Percentiles rank a stretch among this genome's conserved stretches.
Conservation (phyloP, 352 stramenopile species). For the Pythium folliculosum region DNA sequence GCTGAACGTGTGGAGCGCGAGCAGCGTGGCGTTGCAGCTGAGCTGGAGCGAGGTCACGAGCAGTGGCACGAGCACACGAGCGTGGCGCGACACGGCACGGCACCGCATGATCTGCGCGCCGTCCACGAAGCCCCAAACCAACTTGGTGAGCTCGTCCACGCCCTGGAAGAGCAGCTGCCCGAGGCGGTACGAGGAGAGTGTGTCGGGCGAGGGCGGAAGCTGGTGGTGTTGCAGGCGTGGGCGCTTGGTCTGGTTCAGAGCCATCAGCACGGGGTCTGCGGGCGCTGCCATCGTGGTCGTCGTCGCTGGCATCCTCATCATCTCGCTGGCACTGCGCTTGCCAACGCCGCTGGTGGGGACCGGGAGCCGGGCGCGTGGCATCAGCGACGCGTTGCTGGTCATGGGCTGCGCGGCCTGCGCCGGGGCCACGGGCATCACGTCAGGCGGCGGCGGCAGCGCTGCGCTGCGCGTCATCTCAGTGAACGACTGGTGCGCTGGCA, state of each 20-base stretch:
- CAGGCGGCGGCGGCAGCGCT: background rate
- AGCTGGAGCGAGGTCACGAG: constrained; percentile 78
- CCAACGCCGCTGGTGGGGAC: background rate
- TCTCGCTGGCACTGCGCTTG: constrained; percentile 21
- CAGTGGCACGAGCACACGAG: constrained; percentile 42
- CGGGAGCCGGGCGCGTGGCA: background rate
- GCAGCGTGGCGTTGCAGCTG: constrained; percentile 77
- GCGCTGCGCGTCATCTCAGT: constrained; percentile 27
- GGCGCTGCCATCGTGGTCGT: background rate
- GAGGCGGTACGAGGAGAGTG: constrained; percentile 18
- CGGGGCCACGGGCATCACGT: constrained; percentile 5
- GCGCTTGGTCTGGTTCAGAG: constrained; percentile 7
- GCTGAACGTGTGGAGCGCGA: constrained; percentile 46
- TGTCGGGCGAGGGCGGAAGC: background rate
- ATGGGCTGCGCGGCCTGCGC: background rate
- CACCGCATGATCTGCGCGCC: constrained; percentile 78
- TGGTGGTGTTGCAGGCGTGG: background rate
- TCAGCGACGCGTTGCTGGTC: background rate
- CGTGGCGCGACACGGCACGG: constrained; percentile 52
- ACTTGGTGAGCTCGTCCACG: constrained; percentile 65
- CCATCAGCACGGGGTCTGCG: background rate
- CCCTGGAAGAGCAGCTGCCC: constrained; percentile 62
- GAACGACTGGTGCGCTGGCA: constrained; percentile 12
- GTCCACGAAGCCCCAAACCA: constrained; percentile 81
- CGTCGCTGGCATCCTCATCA: background rate